phyloP scores from a whole-genome alignment of 805 yeast genomes.

The Metschnikowia colocasiae region DNA sequence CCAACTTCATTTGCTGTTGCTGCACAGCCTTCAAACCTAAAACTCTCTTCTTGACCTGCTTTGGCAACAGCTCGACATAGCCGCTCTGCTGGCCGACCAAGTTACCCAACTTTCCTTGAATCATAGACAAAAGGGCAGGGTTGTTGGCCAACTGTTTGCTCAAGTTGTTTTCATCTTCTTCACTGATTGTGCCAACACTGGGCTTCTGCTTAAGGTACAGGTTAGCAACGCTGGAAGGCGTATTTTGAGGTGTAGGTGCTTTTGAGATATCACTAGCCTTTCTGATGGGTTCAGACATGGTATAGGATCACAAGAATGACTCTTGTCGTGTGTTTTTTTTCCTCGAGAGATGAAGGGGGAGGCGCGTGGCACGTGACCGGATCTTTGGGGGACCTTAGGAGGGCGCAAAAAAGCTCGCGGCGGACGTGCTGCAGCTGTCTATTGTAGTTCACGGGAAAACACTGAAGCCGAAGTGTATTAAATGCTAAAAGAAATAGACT shows the following conservation, averaged over 20 bases:
- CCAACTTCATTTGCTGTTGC: slow-evolving; percentile 72
- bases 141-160: slow-evolving; percentile 59
- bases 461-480: background rate
- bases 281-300: slow-evolving; percentile 87
- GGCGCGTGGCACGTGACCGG: slow-evolving; percentile 9
- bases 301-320: background rate
- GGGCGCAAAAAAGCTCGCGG: background rate
- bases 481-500: slow-evolving; percentile 12
- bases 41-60: slow-evolving; percentile 68
- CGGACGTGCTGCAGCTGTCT: background rate
- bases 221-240: slow-evolving; percentile 83
- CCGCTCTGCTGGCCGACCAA: slow-evolving; percentile 86
- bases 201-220: slow-evolving; percentile 66
- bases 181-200: slow-evolving; percentile 61
- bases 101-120: slow-evolving; percentile 82
- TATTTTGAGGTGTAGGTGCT: slow-evolving; percentile 98
- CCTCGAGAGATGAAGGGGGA: slow-evolving; percentile 9
- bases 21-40: slow-evolving; percentile 81
- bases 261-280: slow-evolving; percentile 71
- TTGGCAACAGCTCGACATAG: slow-evolving; percentile 74
- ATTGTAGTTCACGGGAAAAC: background rate
- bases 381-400: too few species aligned
- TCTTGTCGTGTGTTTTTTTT: slow-evolving; percentile 4
- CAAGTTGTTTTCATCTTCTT: slow-evolving; percentile 36
- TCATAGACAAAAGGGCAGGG: slow-evolving; percentile 81